Conservation (phyloP, 2,329 filamentous ascomycete genomes). For the Cladosporium velox region DNA sequence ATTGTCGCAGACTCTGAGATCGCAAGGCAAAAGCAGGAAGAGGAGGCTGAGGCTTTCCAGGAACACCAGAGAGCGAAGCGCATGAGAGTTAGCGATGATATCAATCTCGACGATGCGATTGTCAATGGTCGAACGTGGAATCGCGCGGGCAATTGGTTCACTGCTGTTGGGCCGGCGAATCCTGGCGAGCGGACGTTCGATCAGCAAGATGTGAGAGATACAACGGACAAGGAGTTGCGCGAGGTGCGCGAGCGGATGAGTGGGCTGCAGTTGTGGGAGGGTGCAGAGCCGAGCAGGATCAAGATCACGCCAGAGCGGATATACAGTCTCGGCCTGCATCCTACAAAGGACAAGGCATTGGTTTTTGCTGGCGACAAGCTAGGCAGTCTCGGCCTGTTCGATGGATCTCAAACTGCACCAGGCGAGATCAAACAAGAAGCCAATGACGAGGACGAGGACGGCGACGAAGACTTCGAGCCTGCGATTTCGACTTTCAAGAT, state of each 20-base stretch:
- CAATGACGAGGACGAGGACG: constrained; percentile 66
- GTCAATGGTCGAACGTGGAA: constrained; percentile 75
- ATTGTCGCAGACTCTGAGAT: constrained; percentile 67
- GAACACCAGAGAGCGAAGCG: constrained; percentile 63
- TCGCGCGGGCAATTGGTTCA: constrained; percentile 65
- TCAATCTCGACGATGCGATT: constrained; percentile 74
- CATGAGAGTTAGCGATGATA: constrained; percentile 64
- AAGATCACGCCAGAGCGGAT: constrained; percentile 88
- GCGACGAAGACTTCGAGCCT: constrained; percentile 66
- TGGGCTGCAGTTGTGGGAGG: constrained; percentile 75
- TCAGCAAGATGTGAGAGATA: constrained; percentile 78
- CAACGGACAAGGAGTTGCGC: constrained; percentile 73
- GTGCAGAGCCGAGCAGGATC: constrained; percentile 80
- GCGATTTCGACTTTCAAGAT: constrained; percentile 88
- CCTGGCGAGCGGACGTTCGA: constrained; percentile 84
- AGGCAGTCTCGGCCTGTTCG: constrained; percentile 86
- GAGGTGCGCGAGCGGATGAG: constrained; percentile 75
- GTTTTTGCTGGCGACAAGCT: constrained; percentile 94
- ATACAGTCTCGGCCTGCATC: constrained; percentile 87
- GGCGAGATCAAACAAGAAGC: constrained; percentile 46
- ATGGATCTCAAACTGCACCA: constrained; percentile 71
- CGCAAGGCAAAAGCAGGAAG: constrained; percentile 68
- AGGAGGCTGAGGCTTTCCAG: constrained; percentile 59
- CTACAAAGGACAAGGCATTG: constrained; percentile 79
- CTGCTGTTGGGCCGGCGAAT: constrained; percentile 69